Evolutionary conservation across 805 yeast species (phyloP), one percentile per base, ranked within the genome.

Genomic region (Maudiozyma barnettii): DNA sequence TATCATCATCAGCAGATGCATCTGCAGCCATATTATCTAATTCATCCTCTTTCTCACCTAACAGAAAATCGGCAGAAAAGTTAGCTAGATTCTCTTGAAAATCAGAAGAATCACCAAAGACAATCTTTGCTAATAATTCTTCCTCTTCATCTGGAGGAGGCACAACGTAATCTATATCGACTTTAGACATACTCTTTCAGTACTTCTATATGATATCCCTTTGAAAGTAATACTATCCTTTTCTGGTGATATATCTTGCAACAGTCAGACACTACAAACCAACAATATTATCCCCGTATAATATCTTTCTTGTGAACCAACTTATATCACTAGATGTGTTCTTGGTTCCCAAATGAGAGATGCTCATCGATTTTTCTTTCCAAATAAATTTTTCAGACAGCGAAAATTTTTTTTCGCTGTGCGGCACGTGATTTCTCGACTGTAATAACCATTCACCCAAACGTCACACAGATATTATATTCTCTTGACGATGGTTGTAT

Each of bases 131-230:
- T 44, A 93, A 74, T 47, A 69, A 75, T 39, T 81, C 56, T 65
- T 93, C 99, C 62, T 88, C 96, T 45, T 77, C 82, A 62, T 86
- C 95, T 55, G 93, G 91, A 30, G 83, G 84, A 14, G 88, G 84
- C 1, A 63, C 46, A 4, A 51, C 50, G 20, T 45, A 41, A 12
- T 53, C 48, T 16, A 51, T 40, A 29, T 21, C 41, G 18, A 26
- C 26, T 14, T 23, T 29, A 16, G 14, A 31, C 35, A 8, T 31
- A 33, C 4, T 33, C 10, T 10, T 13, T 14, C 10, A 6, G 7
- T 14, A 13, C n/a, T 14, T n/a, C n/a, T 26, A 12, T 9, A 6
- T 12, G 30, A 12, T 26, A 26, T 26, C 30, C 30, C 10, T 26
- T 26, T 26, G 8, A 26, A 26, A 26, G 10, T 26, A 26, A 23